phyloP scores from a whole-genome alignment of 2,329 filamentous ascomycete genomes.

The Dothideomycetidae sp. region DNA sequence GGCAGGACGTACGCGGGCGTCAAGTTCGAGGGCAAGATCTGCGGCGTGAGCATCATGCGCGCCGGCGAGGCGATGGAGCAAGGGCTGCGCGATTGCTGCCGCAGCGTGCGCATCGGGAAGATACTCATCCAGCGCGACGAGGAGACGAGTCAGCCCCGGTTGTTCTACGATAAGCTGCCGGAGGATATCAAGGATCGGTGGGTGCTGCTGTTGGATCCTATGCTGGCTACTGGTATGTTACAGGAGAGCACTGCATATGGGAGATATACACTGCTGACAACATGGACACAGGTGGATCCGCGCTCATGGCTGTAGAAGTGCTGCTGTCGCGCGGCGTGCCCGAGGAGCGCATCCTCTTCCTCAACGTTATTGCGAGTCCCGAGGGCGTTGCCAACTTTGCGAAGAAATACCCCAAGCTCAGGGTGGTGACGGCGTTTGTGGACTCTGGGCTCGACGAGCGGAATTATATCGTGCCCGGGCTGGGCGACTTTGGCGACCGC shows the following conservation, averaged over 20 bases:
- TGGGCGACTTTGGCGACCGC: constrained; percentile 90
- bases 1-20: constrained; percentile 80
- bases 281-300: constrained; percentile 62
- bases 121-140: constrained; percentile 96
- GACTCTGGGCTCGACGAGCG: constrained; percentile 94
- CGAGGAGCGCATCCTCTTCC: constrained; percentile 86
- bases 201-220: constrained; percentile 91
- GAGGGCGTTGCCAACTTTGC: constrained; percentile 84
- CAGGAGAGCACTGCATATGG: background rate
- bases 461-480: constrained; percentile 93
- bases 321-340: constrained; percentile 81
- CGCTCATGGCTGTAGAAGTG: constrained; percentile 92
- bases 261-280: background rate
- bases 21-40: constrained; percentile 95
- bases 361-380: constrained; percentile 95
- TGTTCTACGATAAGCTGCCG: constrained; percentile 96
- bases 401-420: constrained; percentile 71
- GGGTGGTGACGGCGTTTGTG: constrained; percentile 90
- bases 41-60: constrained; percentile 95
- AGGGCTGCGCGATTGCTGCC: constrained; percentile 86
- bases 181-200: constrained; percentile 85
- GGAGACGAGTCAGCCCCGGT: constrained; percentile 77
- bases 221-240: constrained; percentile 81
- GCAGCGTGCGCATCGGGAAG: constrained; percentile 95
- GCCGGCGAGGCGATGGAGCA: constrained; percentile 98